Conservation (phyloP, 2,329 filamentous ascomycete genomes). For the Fusarium proliferatum region DNA sequence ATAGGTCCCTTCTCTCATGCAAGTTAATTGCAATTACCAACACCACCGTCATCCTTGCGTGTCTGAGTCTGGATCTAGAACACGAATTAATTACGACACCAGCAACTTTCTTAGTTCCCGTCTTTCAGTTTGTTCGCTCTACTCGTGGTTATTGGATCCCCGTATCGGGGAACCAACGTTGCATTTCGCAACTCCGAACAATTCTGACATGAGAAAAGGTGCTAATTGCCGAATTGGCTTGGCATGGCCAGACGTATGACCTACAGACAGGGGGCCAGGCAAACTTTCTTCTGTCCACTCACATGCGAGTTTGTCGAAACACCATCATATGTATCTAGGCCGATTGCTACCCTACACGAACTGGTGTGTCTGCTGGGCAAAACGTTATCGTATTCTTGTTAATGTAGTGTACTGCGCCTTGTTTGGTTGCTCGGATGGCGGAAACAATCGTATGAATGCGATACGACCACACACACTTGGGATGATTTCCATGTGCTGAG, state of each 20-base stretch:
- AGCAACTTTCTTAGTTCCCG: constrained; percentile 16
- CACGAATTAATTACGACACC: neutral
- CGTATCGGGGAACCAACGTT: constrained; percentile 12
- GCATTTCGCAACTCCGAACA: constrained; percentile 14
- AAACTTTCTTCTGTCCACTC: constrained; percentile 29
- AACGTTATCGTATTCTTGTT: constrained; percentile 26
- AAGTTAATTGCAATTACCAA: constrained; percentile 13
- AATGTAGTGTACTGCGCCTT: constrained; percentile 11
- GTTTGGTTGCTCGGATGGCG: constrained; percentile 2
- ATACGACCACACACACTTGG: constrained; percentile 4
- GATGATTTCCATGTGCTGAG: neutral
- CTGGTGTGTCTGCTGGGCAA: neutral
- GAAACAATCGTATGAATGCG: neutral
- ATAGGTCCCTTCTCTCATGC: constrained; percentile 4
- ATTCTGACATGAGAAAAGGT: constrained; percentile 3
- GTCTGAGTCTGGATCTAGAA: neutral
- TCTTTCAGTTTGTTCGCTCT: constrained; percentile 1
- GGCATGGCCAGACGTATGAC: constrained; percentile 15
- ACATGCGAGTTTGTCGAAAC: constrained; percentile 25
- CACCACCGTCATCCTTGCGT: constrained; percentile 20
- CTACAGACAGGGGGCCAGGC: constrained; percentile 7
- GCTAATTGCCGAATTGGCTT: constrained; percentile 21
- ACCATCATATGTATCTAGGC: constrained; percentile 1
- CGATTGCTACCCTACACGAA: constrained; percentile 30
- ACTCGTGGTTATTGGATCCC: constrained; percentile 4